Conservation (phyloP, 2,329 filamentous ascomycete species). For the Verticillium longisporum region DNA sequence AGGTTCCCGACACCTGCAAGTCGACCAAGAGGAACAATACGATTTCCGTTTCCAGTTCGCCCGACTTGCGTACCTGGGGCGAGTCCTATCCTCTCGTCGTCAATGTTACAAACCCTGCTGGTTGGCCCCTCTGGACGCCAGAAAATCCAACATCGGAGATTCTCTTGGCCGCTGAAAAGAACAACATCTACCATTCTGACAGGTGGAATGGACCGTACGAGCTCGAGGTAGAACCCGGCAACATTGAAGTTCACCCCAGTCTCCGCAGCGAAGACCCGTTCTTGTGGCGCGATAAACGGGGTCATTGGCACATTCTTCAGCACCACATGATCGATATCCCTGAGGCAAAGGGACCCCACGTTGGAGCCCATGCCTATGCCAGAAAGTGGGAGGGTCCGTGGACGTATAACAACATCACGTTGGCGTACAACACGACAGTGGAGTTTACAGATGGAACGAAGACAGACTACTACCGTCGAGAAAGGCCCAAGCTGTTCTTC, state of each 20-base stretch:
- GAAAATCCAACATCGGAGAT: conserved; percentile 20
- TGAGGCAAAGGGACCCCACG: conserved; percentile 17
- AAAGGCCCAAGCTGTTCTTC: conserved; percentile 41
- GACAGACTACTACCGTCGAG: conserved; percentile 32
- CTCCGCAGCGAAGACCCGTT: conserved; percentile 21
- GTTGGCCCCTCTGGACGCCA: conserved; percentile 26
- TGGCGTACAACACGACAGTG: not conserved
- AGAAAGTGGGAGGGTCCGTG: conserved; percentile 19
- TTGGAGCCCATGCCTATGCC: conserved; percentile 21
- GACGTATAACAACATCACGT: conserved; percentile 19
- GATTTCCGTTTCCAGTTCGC: conserved; percentile 17
- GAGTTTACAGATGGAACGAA: conserved; percentile 29
- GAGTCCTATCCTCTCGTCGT: conserved; percentile 4
- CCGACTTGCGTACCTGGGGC: conserved; percentile 3
- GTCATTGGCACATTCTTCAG: conserved; percentile 22
- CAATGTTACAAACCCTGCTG: conserved; percentile 32
- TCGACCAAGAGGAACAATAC: conserved; percentile 15
- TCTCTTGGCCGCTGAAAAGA: conserved; percentile 25
- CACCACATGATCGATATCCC: conserved; percentile 21
- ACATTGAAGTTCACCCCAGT: conserved; percentile 2
- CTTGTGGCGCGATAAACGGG: conserved; percentile 24
- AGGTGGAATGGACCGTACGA: conserved; percentile 20
- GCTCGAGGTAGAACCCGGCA: conserved; percentile 15
- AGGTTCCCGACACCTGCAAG: conserved; percentile 1
- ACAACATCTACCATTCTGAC: conserved; percentile 23